These are phyloP conservation scores for Zymoseptoria brevis DNA, from an alignment of 2,329 filamentous ascomycete species.

Conservation along the genomic window DNA sequence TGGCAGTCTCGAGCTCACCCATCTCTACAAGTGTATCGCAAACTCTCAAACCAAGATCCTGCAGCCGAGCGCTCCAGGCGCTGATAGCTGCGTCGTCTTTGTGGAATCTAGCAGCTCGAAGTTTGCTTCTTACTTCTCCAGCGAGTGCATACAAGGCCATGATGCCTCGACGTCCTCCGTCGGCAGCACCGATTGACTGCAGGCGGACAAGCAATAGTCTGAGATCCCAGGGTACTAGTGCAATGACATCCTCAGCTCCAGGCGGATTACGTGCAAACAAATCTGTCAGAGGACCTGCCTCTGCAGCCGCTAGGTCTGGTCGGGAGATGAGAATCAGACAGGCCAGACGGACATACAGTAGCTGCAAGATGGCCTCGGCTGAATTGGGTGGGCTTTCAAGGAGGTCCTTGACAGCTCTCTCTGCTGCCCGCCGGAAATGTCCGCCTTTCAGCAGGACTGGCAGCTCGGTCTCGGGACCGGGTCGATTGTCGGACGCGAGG, in stretches of 20 bases:
- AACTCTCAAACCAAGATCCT: conserved; percentile 62
- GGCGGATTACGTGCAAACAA: conserved; percentile 36
- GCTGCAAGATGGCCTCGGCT: conserved; percentile 58
- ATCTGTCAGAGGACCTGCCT: conserved; percentile 56
- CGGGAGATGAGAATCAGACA: conserved; percentile 74
- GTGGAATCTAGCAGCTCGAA: conserved; percentile 32
- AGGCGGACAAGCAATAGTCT: conserved; percentile 75
- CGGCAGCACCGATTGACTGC: conserved; percentile 77
- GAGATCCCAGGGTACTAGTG: conserved; percentile 81
- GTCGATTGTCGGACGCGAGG: conserved; percentile 58
- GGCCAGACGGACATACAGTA: conserved; percentile 73
- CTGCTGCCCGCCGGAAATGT: conserved; percentile 61
- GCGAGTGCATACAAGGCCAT: conserved; percentile 85
- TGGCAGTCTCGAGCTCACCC: conserved; percentile 76
- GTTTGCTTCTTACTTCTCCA: conserved; percentile 23
- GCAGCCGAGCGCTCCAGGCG: conserved; percentile 64
- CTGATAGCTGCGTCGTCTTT: conserved; percentile 50
- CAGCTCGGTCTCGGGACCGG: conserved; percentile 56
- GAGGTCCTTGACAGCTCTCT: conserved; percentile 35
- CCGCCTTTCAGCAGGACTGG: conserved; percentile 60
- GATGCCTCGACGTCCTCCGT: conserved; percentile 72
- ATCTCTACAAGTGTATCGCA: conserved; percentile 69
- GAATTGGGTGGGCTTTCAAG: conserved; percentile 46
- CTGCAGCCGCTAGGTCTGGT: conserved; percentile 47
- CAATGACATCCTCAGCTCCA: conserved; percentile 45